Conservation (phyloP, 495 filamentous ascomycete species). For the Neurospora hispaniola region DNA sequence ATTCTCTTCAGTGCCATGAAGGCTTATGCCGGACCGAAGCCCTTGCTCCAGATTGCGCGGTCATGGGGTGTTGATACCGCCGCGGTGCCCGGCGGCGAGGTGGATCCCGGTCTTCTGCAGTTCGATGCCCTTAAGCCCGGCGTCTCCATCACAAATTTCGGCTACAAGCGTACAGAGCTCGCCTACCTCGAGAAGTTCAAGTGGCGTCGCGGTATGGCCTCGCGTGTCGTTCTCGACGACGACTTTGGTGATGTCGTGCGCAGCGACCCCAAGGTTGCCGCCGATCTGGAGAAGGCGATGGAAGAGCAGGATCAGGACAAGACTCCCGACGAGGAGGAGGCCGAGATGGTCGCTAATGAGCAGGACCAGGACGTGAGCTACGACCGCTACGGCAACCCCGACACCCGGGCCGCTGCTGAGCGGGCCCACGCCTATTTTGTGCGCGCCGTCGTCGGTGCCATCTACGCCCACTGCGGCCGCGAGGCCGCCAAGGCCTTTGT, state of each 20-base stretch:
- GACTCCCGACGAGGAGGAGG: slow-evolving; percentile 2
- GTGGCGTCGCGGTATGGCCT: slow-evolving; percentile 62
- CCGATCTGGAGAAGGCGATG: background rate
- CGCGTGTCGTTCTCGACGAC: slow-evolving; percentile 65
- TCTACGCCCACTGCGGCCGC: slow-evolving; percentile 70
- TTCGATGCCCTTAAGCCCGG: slow-evolving; percentile 55
- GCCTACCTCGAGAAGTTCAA: slow-evolving; percentile 31
- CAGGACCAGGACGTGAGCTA: slow-evolving; percentile 1
- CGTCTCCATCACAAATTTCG: slow-evolving; percentile 31
- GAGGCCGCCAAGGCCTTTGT: slow-evolving; percentile 69
- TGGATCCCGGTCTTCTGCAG: slow-evolving; percentile 89
- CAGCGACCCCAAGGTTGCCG: background rate
- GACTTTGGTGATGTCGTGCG: slow-evolving; percentile 57
- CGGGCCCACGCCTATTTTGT: slow-evolving; percentile 53
- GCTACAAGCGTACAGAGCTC: slow-evolving; percentile 28
- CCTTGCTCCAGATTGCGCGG: slow-evolving; percentile 55
- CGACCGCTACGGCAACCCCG: slow-evolving; percentile 20
- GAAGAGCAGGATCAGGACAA: slow-evolving; percentile 1
- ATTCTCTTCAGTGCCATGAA: slow-evolving; percentile 75
- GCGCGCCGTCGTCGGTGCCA: slow-evolving; percentile 66
- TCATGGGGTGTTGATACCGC: slow-evolving; percentile 89
- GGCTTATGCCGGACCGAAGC: slow-evolving; percentile 64
- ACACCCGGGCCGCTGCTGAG: slow-evolving; percentile 17
- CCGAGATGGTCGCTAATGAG: background rate
- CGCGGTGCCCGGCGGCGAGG: slow-evolving; percentile 74